These are phyloP conservation scores for Prunus persica DNA, from an alignment of 306 rosid genomes.

Conservation along the genomic window Prunus_persica_NCBIv2 NC_034009.1:38346501-38347000, in stretches of 20 bases:
- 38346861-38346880: background rate
- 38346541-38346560: background rate
- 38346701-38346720: background rate
- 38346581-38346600: background rate
- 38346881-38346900: background rate
- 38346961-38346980: slow-evolving; percentile 56
- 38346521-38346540: background rate
- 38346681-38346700: background rate
- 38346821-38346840: background rate
- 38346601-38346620: background rate
- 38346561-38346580: background rate
- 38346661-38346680: background rate
- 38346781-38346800: background rate
- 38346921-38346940: background rate
- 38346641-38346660: background rate
- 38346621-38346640: background rate
- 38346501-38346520: background rate
- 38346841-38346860: background rate
- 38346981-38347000: slow-evolving; percentile 90
- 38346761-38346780: background rate
- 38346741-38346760: background rate
- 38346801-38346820: background rate
- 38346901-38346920: background rate
- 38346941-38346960: slow-evolving; percentile 50
- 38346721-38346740: background rate